phyloP scores from a whole-genome alignment of 164 flowering plant genomes.

The Macadamia integrifolia region DNA sequence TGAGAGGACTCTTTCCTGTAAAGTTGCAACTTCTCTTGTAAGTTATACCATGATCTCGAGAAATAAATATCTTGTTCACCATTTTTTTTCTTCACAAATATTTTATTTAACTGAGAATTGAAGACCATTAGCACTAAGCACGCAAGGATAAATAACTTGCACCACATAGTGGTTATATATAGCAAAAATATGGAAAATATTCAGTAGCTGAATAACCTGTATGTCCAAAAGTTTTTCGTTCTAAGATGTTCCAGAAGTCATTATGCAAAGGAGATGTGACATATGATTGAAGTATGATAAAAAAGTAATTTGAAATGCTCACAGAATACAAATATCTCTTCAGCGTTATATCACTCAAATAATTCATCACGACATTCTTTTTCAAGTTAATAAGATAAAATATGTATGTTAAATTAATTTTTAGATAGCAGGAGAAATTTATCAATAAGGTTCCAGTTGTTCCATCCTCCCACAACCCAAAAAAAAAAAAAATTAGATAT shows the following conservation, averaged over 20 bases:
- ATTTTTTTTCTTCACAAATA: neutral
- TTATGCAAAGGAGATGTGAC: neutral
- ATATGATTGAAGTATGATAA: too few relatives aligned
- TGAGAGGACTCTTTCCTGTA: conserved; percentile 25
- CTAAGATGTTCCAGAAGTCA: neutral
- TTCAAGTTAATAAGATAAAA: neutral
- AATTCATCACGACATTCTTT: neutral
- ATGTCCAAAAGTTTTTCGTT: neutral
- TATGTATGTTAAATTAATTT: neutral
- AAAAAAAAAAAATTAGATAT: too few relatives aligned
- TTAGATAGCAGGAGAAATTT: too few relatives aligned
- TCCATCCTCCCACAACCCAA: too few relatives aligned
- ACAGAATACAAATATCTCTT: neutral
- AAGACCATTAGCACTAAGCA: neutral
- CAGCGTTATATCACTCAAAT: neutral
- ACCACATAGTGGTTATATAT: neutral
- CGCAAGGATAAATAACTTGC: neutral
- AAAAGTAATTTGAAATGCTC: neutral
- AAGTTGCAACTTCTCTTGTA: neutral
- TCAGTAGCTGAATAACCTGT: neutral
- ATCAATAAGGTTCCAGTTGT: too few relatives aligned
- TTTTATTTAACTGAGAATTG: neutral
- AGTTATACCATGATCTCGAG: too few relatives aligned
- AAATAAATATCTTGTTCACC: neutral
- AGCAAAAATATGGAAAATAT: neutral